These are phyloP conservation scores for Dactylellina sp. DNA, from an alignment of 2,329 filamentous ascomycete genomes.

Conservation along the genomic window DNA sequence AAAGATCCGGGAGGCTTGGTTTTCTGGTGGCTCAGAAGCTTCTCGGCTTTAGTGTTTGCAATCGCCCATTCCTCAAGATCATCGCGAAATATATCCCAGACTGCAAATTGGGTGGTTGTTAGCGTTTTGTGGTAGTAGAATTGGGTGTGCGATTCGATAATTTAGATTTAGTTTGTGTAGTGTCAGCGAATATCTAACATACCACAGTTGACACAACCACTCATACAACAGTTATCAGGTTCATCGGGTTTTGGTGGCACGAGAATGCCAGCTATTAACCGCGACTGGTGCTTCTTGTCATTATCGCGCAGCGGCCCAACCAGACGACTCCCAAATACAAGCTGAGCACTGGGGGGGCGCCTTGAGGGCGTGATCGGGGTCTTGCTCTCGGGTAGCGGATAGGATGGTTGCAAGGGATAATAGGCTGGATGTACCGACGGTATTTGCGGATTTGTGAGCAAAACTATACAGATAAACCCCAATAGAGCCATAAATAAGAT, in stretches of 20 bases:
- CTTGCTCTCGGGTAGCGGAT: neutral
- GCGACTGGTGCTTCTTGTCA: conserved; percentile 71
- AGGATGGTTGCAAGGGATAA: conserved; percentile 14
- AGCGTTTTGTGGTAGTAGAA: neutral
- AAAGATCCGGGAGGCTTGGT: neutral
- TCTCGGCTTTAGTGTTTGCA: conserved; percentile 73
- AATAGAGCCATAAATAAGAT: neutral
- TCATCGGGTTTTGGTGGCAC: conserved; percentile 87
- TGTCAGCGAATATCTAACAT: conserved; percentile 73
- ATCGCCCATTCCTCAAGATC: conserved; percentile 90
- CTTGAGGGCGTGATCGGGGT: too few relatives aligned
- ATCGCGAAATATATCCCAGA: conserved; percentile 73
- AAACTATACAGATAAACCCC: conserved; percentile 41
- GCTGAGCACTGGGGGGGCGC: conserved; percentile 65
- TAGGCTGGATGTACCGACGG: conserved; percentile 58
- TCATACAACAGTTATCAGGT: conserved; percentile 99
- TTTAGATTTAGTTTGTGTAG: neutral
- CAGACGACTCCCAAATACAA: conserved; percentile 85
- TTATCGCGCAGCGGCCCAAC: conserved; percentile 76
- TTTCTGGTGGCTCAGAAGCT: conserved; percentile 65
- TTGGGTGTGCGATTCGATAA: neutral
- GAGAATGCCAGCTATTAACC: conserved; percentile 78
- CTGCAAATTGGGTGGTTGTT: conserved; percentile 1
- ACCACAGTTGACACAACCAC: conserved; percentile 95
- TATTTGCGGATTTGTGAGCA: conserved; percentile 55